A percentile compares a stretch with the other conserved stretches of the same genome.
phyloP scores from a whole-genome alignment of 176 grass and related monocot genomes.

The Oryza longistaminata region DNA sequence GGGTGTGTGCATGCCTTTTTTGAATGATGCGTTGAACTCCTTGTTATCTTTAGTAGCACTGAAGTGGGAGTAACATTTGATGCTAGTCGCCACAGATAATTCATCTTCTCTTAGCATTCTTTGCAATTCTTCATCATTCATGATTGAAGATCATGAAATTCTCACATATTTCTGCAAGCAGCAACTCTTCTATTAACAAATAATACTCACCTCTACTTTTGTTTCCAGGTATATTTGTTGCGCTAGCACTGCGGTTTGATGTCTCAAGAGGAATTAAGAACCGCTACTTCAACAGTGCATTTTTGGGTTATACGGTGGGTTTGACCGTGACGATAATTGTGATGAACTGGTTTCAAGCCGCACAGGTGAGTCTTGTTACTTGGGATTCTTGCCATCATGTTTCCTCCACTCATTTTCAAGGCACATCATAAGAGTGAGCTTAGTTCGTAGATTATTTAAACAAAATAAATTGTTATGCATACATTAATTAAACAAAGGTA shows the following conservation, averaged over 20 bases:
- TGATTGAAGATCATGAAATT: neutral
- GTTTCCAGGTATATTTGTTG: slow-evolving; percentile 80
- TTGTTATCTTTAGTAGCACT: neutral
- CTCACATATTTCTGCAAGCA: neutral
- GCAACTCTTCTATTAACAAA: slow-evolving; percentile 12
- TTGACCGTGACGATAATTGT: slow-evolving; percentile 72
- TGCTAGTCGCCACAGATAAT: neutral
- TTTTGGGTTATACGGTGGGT: slow-evolving; percentile 72
- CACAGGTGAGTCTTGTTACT: slow-evolving; percentile 53
- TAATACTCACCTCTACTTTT: slow-evolving; percentile 17
- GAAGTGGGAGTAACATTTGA: neutral
- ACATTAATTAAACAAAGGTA: neutral
- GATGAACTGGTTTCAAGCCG: slow-evolving; percentile 98
- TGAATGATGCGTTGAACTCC: neutral
- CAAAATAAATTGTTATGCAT: neutral
- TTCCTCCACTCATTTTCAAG: neutral
- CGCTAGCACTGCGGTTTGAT: slow-evolving; percentile 86
- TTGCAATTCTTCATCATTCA: neutral
- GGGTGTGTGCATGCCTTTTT: neutral
- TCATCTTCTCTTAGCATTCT: neutral
- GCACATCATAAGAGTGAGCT: neutral
- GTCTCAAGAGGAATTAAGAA: slow-evolving; percentile 74
- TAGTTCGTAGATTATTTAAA: neutral
- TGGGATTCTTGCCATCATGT: neutral
- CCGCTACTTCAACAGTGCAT: slow-evolving; percentile 80